Evolutionary conservation across 352 stramenopile species (phyloP), one percentile per base, ranked within the genome.

Genomic region (Peronospora destructor): DNA sequence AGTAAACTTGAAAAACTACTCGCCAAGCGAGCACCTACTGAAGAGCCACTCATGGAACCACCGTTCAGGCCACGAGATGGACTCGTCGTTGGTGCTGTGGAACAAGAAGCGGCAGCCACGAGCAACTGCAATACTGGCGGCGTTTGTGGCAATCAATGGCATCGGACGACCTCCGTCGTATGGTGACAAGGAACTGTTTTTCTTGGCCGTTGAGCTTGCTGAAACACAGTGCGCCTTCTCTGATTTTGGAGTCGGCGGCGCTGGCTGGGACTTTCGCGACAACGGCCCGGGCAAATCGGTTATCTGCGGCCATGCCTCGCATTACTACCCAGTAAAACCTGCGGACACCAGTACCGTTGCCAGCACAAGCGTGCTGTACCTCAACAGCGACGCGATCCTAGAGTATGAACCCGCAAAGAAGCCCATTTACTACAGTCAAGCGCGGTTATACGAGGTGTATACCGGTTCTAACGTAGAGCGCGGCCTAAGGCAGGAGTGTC

Each of bases 121-220:
- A 8, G 79, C 79, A 12, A 91, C 76, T 0, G 71, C 75, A 10
- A 80, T 91, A 9, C 49, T 91, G 21, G 64, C 59, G 0, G 68
- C 75, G 2, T 88, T 88, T 46, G 49, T 72, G 6, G 63, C 74
- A 3, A 41, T 65, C 10, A 79, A 81, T 45, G 50, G 45, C 17
- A 53, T 76, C n/a, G 33, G 44, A 0, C 34, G 59, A 3, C 72
- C 72, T 13, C 68, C 68, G 6, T 83, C 68, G 17, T 86, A 87
- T 41, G 73, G 76, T 2, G 79, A 88, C 43, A 91, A 91, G 49
- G 76, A 91, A 40, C 56, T 87, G n/a, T 91, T 85, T 51, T 87
- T 86, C 49, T 37, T 86, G 9, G 76, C 79, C 0, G 77, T 57
- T 32, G 79, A 91, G 35, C 55, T 91, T 2, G 73, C 79, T 0